These are phyloP conservation scores for Didymella arachidicola DNA, from an alignment of 2,329 filamentous ascomycete genomes.

Conservation along the genomic window DNA sequence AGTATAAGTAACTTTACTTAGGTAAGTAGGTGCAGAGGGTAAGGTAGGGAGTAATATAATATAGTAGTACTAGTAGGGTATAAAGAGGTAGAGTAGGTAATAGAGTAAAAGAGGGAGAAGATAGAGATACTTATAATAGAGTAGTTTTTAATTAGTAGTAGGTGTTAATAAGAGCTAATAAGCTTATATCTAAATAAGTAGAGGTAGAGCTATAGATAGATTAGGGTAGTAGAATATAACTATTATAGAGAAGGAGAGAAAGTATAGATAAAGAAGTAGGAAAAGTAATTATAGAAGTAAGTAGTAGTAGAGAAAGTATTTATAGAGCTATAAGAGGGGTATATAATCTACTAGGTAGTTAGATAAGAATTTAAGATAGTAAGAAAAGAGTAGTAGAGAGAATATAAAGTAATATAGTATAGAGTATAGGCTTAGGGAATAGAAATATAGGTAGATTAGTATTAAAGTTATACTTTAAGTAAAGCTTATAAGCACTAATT, in stretches of 20 bases:
- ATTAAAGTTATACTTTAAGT: not conserved
- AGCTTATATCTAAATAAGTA: slow-evolving; percentile 5
- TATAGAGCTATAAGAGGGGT: not conserved
- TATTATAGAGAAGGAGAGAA: not conserved
- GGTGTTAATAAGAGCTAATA: slow-evolving; percentile 8
- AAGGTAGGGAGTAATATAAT: slow-evolving; percentile 7
- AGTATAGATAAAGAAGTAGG: not conserved
- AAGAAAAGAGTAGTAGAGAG: not conserved
- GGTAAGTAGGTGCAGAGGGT: slow-evolving; percentile 10
- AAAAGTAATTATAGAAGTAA: not conserved
- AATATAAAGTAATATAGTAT: not conserved
- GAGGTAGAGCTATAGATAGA: not conserved
- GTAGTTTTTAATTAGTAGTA: not conserved
- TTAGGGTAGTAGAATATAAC: not conserved
- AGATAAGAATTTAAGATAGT: not conserved
- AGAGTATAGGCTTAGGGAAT: not conserved
- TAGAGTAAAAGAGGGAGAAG: not conserved
- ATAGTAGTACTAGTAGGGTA: slow-evolving; percentile 13
- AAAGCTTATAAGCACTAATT: not conserved
- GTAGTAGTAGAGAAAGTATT: not conserved
- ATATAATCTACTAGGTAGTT: not conserved
- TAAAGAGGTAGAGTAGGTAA: slow-evolving; percentile 1
- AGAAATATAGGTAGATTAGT: not conserved
- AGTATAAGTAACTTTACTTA: slow-evolving; percentile 25
- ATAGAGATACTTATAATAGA: slow-evolving; percentile 7